A percentile compares a stretch with the other conserved stretches of the same genome.
Evolutionary conservation across 768 basidiomycete species (phyloP).

Genomic region (Pisolithus tinctorius): DNA sequence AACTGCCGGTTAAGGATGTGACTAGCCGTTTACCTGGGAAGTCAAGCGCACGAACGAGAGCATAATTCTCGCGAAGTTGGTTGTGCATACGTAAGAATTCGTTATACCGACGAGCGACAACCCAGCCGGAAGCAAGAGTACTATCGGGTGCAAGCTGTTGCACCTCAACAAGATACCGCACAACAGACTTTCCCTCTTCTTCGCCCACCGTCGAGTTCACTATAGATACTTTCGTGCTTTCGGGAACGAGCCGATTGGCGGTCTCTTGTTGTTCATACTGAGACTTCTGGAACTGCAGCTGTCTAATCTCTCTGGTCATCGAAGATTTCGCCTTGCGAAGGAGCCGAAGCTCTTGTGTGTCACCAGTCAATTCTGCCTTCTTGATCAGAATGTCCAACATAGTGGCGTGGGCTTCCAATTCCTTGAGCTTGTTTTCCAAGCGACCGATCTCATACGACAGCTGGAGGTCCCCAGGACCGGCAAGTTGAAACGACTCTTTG

Average conservation of each 20-base stretch:
- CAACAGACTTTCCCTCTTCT: slow-evolving; percentile 84
- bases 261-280: slow-evolving; percentile 93
- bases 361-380: slow-evolving; percentile 92
- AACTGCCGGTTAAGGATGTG: slow-evolving; percentile 76
- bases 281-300: slow-evolving; percentile 80
- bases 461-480: slow-evolving; percentile 86
- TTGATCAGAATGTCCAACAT: slow-evolving; percentile 86
- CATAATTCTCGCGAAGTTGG: slow-evolving; percentile 71
- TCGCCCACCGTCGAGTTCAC: slow-evolving; percentile 77
- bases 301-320: slow-evolving; percentile 75
- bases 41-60: slow-evolving; percentile 62
- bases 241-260: slow-evolving; percentile 81
- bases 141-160: slow-evolving; percentile 82
- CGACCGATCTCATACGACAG: slow-evolving; percentile 82
- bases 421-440: slow-evolving; percentile 66
- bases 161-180: slow-evolving; percentile 87
- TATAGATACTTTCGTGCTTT: slow-evolving; percentile 79
- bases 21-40: slow-evolving; percentile 94
- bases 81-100: slow-evolving; percentile 91
- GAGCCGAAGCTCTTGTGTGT: slow-evolving; percentile 76
- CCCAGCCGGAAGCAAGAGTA: slow-evolving; percentile 81
- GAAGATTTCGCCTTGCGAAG: slow-evolving; percentile 77
- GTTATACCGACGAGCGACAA: slow-evolving; percentile 88
- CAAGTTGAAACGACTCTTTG: slow-evolving; percentile 58
- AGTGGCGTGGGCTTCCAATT: slow-evolving; percentile 71